Percentiles rank a stretch among this genome's conserved stretches.
Evolutionary conservation across 208 protist genomes (phyloP).

Genomic region (Naegleria lovaniensis): DNA sequence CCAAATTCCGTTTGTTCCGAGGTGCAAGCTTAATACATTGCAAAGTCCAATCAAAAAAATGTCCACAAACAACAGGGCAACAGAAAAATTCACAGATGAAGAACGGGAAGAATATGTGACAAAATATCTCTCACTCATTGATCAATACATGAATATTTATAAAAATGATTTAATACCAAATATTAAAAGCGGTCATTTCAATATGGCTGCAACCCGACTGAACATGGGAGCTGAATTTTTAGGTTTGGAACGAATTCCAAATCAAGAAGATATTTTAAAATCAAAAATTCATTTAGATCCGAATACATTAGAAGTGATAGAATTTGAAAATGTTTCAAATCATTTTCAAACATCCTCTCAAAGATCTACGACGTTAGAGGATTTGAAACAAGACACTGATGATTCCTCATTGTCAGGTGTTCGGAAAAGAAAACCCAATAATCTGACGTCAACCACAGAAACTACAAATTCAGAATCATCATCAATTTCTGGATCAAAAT

Average conservation of each 20-base stretch:
- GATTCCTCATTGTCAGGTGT: background rate
- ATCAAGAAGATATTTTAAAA: background rate
- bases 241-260: background rate
- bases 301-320: background rate
- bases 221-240: background rate
- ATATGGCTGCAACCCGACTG: background rate
- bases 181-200: background rate
- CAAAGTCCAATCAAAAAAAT: too few relatives aligned
- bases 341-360: background rate
- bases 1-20: too few relatives aligned
- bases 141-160: background rate
- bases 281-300: constrained; percentile 2
- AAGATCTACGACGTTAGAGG: background rate
- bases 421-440: background rate
- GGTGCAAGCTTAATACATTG: too few relatives aligned
- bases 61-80: background rate
- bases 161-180: background rate
- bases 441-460: background rate
- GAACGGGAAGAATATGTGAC: background rate
- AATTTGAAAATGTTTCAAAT: background rate
- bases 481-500: background rate
- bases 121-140: background rate
- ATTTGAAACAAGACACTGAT: background rate
- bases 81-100: background rate
- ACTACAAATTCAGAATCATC: background rate